A percentile compares a stretch with the other conserved stretches of the same genome.
Conservation (phyloP, 2,329 filamentous ascomycete genomes). For the Alternaria burnsii region DNA sequence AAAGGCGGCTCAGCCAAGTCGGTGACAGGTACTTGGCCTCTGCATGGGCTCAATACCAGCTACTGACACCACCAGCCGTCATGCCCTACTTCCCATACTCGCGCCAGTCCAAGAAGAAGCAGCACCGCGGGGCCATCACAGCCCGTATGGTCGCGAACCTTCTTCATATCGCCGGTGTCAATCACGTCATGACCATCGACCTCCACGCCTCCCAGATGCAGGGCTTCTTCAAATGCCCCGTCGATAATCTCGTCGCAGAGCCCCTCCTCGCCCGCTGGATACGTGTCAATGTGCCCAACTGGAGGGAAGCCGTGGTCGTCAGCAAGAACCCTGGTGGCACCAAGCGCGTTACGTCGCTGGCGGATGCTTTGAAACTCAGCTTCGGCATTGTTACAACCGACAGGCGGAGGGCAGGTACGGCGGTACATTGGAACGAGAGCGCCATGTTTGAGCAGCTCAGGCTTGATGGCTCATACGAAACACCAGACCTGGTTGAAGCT, state of each 20-base stretch:
- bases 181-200: slow-evolving; percentile 97
- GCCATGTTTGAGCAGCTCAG: slow-evolving; percentile 69
- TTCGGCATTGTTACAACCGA: slow-evolving; percentile 96
- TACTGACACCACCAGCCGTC: slow-evolving; percentile 66
- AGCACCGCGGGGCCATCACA: slow-evolving; percentile 93
- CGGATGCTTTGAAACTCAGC: slow-evolving; percentile 94
- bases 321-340: slow-evolving; percentile 98
- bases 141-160: slow-evolving; percentile 97
- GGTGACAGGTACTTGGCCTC: slow-evolving; percentile 77
- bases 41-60: slow-evolving; percentile 11
- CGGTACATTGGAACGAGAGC: slow-evolving; percentile 74
- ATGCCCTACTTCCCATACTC: slow-evolving; percentile 99
- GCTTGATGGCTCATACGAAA: slow-evolving; percentile 54
- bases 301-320: slow-evolving; percentile 92
- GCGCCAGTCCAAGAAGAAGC: slow-evolving; percentile 99
- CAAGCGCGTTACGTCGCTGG: slow-evolving; percentile 94
- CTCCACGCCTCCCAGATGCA: slow-evolving; percentile 96
- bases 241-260: slow-evolving; percentile 96
- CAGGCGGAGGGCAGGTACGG: slow-evolving; percentile 54
- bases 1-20: slow-evolving; percentile 97
- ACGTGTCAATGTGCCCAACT: slow-evolving; percentile 82
- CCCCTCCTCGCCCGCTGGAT: slow-evolving; percentile 97
- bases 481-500: slow-evolving; percentile 41
- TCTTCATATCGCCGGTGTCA: slow-evolving; percentile 89
- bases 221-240: slow-evolving; percentile 96